These are phyloP conservation scores for Gamarada debralockiae DNA, from an alignment of 495 filamentous ascomycete species.

Conservation along the genomic window DNA sequence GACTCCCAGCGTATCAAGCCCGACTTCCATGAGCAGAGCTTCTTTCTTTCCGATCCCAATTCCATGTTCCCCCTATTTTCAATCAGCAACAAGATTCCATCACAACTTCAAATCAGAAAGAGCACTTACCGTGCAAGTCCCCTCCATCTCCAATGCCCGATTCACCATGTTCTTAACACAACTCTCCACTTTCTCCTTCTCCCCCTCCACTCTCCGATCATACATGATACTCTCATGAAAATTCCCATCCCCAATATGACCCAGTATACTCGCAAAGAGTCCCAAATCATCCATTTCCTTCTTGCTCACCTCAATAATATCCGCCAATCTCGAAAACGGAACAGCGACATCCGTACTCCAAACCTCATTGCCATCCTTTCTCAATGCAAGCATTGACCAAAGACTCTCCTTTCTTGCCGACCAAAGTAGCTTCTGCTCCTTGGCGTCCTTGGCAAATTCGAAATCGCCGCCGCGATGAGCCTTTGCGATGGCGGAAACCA, in stretches of 20 bases:
- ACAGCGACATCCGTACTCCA: constrained; percentile 87
- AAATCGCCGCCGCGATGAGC: constrained; percentile 61
- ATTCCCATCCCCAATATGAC: constrained; percentile 85
- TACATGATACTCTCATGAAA: constrained; percentile 92
- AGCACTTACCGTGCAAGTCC: constrained; percentile 69
- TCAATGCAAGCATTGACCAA: constrained; percentile 71
- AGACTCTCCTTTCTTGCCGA: constrained; percentile 70
- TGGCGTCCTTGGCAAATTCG: constrained; percentile 64
- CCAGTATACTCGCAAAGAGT: constrained; percentile 77
- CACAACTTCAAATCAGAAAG: neutral
- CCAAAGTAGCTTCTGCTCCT: constrained; percentile 71
- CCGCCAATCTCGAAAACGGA: constrained; percentile 77
- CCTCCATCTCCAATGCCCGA: constrained; percentile 86
- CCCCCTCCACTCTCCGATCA: constrained; percentile 58
- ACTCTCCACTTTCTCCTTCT: constrained; percentile 67
- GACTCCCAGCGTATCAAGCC: constrained; percentile 70
- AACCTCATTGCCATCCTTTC: constrained; percentile 56
- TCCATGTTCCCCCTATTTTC: constrained; percentile 71
- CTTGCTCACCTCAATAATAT: constrained; percentile 88
- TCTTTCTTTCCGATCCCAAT: constrained; percentile 87
- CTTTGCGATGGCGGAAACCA: constrained; percentile 63
- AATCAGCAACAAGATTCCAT: no score
- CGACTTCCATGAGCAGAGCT: constrained; percentile 76
- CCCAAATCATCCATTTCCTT: constrained; percentile 83
- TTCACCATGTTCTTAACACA: constrained; percentile 88